Evolutionary conservation across 495 filamentous ascomycete genomes (phyloP).

Genomic region (Chaetomium tenue): DNA sequence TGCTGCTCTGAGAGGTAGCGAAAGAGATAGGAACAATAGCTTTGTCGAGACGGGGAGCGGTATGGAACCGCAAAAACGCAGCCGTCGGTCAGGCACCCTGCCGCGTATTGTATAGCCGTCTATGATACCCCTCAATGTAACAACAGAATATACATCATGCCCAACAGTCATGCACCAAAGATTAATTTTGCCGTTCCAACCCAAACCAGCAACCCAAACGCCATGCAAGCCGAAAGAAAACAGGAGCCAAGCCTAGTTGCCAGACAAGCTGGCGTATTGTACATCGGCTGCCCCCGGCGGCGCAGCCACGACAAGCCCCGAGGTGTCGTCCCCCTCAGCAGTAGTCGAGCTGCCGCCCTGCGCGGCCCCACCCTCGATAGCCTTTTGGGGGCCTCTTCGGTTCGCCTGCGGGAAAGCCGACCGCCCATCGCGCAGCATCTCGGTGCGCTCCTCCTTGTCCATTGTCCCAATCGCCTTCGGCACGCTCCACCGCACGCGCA

Average conservation of each 20-base stretch:
- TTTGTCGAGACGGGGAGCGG: conserved; percentile 5
- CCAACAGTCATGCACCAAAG: conserved; percentile 21
- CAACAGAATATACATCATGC: conserved; percentile 26
- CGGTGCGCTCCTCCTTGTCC: conserved; percentile 74
- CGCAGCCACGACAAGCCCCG: conserved; percentile 61
- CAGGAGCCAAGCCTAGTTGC: conserved; percentile 61
- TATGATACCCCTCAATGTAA: conserved; percentile 39
- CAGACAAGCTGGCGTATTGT: conserved; percentile 80
- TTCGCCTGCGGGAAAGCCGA: conserved; percentile 48
- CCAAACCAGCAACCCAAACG: conserved; percentile 36
- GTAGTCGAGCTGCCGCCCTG: conserved; percentile 22
- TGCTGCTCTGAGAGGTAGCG: conserved; percentile 42
- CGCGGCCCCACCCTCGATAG: conserved; percentile 35
- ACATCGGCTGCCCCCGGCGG: conserved; percentile 82
- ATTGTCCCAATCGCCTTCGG: conserved; percentile 87
- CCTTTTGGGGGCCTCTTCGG: conserved; percentile 38
- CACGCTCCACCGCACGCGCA: conserved; percentile 86
- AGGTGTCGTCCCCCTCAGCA: conserved; percentile 45
- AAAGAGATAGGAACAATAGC: conserved; percentile 15
- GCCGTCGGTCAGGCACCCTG: conserved; percentile 25
- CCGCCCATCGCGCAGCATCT: conserved; percentile 70
- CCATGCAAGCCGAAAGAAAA: conserved; percentile 43
- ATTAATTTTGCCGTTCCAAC: conserved; percentile 25
- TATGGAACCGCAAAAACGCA: conserved; percentile 9
- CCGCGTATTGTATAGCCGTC: conserved; percentile 30